These are phyloP conservation scores for Scleroderma citrinum DNA, from an alignment of 768 basidiomycete genomes.

Conservation along the genomic window DNA sequence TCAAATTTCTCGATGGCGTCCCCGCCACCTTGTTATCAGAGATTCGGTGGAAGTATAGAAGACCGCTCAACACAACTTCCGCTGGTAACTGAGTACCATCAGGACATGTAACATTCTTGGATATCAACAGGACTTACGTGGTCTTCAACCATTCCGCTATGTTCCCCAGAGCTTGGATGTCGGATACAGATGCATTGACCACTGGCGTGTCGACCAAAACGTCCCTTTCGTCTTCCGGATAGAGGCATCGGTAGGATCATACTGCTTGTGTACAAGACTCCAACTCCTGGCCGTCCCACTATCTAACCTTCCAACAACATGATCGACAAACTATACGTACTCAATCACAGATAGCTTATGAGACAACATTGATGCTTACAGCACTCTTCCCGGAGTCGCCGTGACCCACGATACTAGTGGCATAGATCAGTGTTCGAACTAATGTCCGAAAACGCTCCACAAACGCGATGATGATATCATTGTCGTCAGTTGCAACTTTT, in stretches of 20 bases:
- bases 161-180: slow-evolving; percentile 19
- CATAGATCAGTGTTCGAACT: background rate
- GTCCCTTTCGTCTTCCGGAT: slow-evolving; percentile 16
- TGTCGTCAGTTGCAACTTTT: background rate
- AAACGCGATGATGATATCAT: slow-evolving; percentile 7
- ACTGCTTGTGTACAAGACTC: slow-evolving; percentile 18
- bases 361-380: slow-evolving; percentile 11
- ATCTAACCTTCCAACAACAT: background rate
- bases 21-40: slow-evolving; percentile 16
- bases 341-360: background rate
- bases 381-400: slow-evolving; percentile 27
- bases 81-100: slow-evolving; percentile 16
- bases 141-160: slow-evolving; percentile 22
- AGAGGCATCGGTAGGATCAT: slow-evolving; percentile 5
- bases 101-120: background rate
- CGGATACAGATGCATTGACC: slow-evolving; percentile 16
- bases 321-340: background rate
- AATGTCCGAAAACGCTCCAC: background rate
- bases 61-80: slow-evolving; percentile 23
- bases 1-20: slow-evolving; percentile 23
- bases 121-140: slow-evolving; percentile 14
- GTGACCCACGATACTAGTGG: slow-evolving; percentile 24
- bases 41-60: slow-evolving; percentile 28
- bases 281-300: slow-evolving; percentile 7
- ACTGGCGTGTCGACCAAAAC: slow-evolving; percentile 17